A percentile compares a stretch with the other conserved stretches of the same genome.
phyloP scores from a whole-genome alignment of 148 eudicot genomes.

The Suaeda aralocaspica region DNA sequence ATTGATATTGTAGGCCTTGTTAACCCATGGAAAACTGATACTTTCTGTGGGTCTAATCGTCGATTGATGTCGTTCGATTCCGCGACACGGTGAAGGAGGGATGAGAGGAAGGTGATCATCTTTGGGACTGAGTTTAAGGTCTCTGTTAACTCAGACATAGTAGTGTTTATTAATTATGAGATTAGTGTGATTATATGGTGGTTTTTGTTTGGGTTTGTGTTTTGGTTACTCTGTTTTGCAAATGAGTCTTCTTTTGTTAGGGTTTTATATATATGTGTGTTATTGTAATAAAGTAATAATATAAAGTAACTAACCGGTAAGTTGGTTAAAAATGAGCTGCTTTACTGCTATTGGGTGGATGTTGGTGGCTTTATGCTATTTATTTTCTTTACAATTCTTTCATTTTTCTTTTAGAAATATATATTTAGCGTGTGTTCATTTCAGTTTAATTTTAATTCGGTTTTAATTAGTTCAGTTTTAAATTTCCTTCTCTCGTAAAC shows the following conservation, averaged over 20 bases:
- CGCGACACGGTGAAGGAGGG: constrained; percentile 54
- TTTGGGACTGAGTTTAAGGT: constrained; percentile 40
- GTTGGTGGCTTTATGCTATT: not conserved
- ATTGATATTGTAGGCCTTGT: constrained; percentile 59
- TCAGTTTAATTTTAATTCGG: no score
- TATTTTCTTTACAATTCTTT: no score
- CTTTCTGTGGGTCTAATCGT: constrained; percentile 32
- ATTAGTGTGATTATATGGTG: no score
- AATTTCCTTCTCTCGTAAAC: no score
- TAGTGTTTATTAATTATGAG: not conserved
- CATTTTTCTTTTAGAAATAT: no score
- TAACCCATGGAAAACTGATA: constrained; percentile 59
- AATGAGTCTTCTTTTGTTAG: constrained; percentile 4
- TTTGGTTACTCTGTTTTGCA: not conserved
- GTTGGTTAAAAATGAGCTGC: constrained; percentile 20
- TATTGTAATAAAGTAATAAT: not conserved
- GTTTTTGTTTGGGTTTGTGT: not conserved
- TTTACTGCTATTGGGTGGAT: no score
- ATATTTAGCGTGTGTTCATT: no score
- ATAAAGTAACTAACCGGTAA: not conserved
- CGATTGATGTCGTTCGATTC: constrained; percentile 48
- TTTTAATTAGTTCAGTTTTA: no score
- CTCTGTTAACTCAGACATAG: constrained; percentile 44
- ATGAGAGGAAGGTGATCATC: constrained; percentile 53
- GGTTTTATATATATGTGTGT: constrained; percentile 12